phyloP scores from a whole-genome alignment of 75 land plant genomes.

The Azolla pinnata region DNA sequence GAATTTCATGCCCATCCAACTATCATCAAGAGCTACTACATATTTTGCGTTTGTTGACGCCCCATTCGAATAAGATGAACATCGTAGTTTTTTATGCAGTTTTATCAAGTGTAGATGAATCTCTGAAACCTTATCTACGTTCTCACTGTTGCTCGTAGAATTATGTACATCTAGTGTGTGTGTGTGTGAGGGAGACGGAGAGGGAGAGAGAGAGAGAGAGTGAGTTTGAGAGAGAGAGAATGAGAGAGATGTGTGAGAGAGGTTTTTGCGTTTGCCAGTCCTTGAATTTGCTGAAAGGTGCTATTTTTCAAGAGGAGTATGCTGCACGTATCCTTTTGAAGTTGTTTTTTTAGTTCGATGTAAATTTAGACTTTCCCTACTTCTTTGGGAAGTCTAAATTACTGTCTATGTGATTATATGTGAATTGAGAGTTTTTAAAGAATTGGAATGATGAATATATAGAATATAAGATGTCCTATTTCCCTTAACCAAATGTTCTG shows the following conservation, averaged over 20 bases:
- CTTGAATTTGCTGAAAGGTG: constrained; percentile 68
- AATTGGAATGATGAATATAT: background rate
- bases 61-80: too few relatives aligned
- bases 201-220: constrained; percentile 8
- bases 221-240: background rate
- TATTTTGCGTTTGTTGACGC: too few relatives aligned
- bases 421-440: too few relatives aligned
- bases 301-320: constrained; percentile 70
- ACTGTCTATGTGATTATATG: too few relatives aligned
- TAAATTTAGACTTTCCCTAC: background rate
- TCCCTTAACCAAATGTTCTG: constrained; percentile 22
- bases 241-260: background rate
- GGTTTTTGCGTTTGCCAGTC: constrained; percentile 39
- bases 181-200: constrained; percentile 2
- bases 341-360: background rate
- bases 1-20: too few relatives aligned
- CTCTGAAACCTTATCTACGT: too few relatives aligned
- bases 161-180: background rate
- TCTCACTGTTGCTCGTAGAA: background rate
- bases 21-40: too few relatives aligned
- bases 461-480: background rate
- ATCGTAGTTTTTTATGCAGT: too few relatives aligned
- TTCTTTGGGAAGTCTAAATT: background rate
- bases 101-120: too few relatives aligned
- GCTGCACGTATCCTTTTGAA: constrained; percentile 74